Conservation (phyloP, 2,329 filamentous ascomycete species). For the Achaetomium macrosporum region DNA sequence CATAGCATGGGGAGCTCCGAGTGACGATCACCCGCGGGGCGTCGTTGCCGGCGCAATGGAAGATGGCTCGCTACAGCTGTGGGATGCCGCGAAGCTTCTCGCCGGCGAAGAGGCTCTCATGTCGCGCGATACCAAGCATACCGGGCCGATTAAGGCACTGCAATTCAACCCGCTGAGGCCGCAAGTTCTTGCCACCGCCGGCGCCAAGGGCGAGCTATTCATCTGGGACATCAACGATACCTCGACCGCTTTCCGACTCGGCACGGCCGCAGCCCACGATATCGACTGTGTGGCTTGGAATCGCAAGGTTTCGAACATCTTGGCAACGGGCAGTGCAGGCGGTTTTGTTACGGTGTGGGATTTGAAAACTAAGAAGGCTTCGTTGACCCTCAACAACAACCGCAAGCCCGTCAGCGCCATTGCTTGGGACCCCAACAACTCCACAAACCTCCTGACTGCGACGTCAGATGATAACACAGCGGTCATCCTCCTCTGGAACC, state of each 20-base stretch:
- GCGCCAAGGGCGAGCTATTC: slow-evolving; percentile 91
- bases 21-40: slow-evolving; percentile 70
- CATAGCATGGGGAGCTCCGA: slow-evolving; percentile 85
- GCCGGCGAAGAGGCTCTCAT: slow-evolving; percentile 61
- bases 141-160: slow-evolving; percentile 83
- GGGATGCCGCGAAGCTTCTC: slow-evolving; percentile 73
- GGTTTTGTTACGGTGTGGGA: slow-evolving; percentile 99
- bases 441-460: slow-evolving; percentile 89
- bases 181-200: slow-evolving; percentile 86
- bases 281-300: slow-evolving; percentile 98
- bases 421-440: slow-evolving; percentile 93
- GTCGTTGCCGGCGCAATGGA: slow-evolving; percentile 94
- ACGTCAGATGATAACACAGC: slow-evolving; percentile 85
- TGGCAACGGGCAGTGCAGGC: slow-evolving; percentile 87
- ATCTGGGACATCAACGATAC: slow-evolving; percentile 92
- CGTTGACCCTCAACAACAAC: slow-evolving; percentile 89
- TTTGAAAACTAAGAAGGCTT: slow-evolving; percentile 95
- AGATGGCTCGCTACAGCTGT: slow-evolving; percentile 87
- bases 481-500: slow-evolving; percentile 86
- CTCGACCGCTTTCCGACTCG: slow-evolving; percentile 79
- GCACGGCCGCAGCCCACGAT: slow-evolving; percentile 84
- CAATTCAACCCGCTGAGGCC: slow-evolving; percentile 94
- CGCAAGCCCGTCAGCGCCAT: slow-evolving; percentile 92
- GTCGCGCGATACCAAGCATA: slow-evolving; percentile 83
- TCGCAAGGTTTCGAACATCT: slow-evolving; percentile 91